A percentile compares a stretch with the other conserved stretches of the same genome.
Evolutionary conservation across 495 filamentous ascomycete species (phyloP).

Genomic region (Penicillium daleae): DNA sequence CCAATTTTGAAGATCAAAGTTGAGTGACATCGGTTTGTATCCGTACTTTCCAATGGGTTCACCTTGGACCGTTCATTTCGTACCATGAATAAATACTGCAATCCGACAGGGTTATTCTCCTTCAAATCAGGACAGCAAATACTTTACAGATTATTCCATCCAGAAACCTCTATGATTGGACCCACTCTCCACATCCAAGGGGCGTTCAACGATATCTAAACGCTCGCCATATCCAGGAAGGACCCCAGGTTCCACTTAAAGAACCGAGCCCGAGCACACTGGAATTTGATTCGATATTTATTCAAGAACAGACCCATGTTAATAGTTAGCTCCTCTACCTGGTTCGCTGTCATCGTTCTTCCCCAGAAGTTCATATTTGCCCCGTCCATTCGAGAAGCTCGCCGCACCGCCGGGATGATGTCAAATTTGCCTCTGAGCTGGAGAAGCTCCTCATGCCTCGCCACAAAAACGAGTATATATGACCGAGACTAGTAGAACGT

Average conservation of each 20-base stretch:
- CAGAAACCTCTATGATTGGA: not conserved
- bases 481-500: not conserved
- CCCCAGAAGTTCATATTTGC: constrained; percentile 5
- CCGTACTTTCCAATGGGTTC: not conserved
- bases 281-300: not conserved
- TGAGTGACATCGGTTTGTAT: not conserved
- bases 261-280: not conserved
- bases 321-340: not conserved
- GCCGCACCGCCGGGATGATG: not conserved
- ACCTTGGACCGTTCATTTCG: not conserved
- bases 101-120: not conserved
- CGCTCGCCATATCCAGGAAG: not conserved
- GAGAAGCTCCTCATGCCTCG: not conserved
- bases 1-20: not conserved
- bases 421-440: not conserved
- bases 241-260: not conserved
- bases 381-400: constrained; percentile 4
- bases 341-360: not conserved
- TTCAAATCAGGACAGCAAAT: not conserved
- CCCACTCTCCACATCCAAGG: not conserved
- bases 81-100: not conserved
- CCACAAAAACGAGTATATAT: not conserved
- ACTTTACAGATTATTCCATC: too few species aligned
- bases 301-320: not conserved
- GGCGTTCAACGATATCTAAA: not conserved